Base-by-base conservation (phyloP, 164 flowering plant species). In the Vitis cinerea region DNA sequence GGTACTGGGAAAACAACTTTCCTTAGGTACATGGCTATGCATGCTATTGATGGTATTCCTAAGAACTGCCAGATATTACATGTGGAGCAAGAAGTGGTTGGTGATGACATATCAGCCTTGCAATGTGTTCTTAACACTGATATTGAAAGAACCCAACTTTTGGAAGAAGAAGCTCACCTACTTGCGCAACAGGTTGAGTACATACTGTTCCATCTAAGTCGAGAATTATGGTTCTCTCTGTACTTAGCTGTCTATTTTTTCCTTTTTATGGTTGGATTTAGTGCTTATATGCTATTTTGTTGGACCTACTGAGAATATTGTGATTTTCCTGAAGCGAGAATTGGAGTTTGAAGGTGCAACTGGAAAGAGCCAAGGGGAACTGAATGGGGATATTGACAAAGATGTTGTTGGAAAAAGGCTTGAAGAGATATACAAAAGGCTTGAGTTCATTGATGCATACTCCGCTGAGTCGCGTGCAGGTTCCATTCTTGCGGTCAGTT, bases 1-100 rank as follows among this genome's bases (percentile, higher is more conserved):
- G 99, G 99, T 68, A 96, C 97, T 8, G 98, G 99, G 27, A 96
- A 96, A 83, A 93, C 98, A 66, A 93, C 99, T 65, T 93, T 96
- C 68, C 90, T 96, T 37, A 86, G 98, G 86, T 76, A 92, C 80
- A 83, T 96, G 97, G 98, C 99, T 69, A 72, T 93, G 97, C 97
- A 93, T 84, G 97, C 97, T 54, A 96, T 96, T 83, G 94, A 90
- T 61, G 99, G 99, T 56, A 93, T 96, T 79, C 99, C 99, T 70
- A 74, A 79, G 67, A 93, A 90, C 65, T 92, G 97, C 73, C 97
- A 93, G 76, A 90, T 96, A 79, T 88, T 96, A 68, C 98, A 93
- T 71, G 98, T 96, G 48, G 99, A 96, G 86, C 99, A 96, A 77
- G 99, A 96, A 84, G 99, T 96, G 29, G 97, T 78, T 69, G 99